A percentile compares a stretch with the other conserved stretches of the same genome.
phyloP scores from a whole-genome alignment of 2,329 filamentous ascomycete species.

The Hypomyces rosellus region DNA sequence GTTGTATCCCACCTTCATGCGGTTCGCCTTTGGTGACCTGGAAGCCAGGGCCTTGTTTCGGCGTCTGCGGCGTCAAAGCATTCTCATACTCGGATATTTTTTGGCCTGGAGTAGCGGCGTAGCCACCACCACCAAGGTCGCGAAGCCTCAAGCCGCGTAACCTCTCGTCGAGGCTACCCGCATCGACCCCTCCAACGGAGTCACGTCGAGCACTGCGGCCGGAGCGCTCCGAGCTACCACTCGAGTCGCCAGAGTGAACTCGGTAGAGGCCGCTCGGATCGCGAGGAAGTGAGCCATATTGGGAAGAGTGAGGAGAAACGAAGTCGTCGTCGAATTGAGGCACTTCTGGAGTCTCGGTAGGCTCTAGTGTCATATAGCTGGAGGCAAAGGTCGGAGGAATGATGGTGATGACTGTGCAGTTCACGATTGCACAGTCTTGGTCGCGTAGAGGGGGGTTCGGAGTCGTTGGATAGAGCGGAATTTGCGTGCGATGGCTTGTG shows the following conservation, averaged over 20 bases:
- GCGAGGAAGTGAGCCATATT: conserved; percentile 52
- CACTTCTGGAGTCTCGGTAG: conserved; percentile 39
- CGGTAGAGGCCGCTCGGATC: conserved; percentile 33
- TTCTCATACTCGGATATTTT: conserved; percentile 57
- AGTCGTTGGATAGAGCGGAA: neutral
- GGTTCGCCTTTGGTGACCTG: conserved; percentile 46
- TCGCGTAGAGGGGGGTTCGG: conserved; percentile 7
- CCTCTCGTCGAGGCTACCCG: conserved; percentile 41
- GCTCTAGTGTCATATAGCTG: conserved; percentile 61
- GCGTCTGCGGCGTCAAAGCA: conserved; percentile 42
- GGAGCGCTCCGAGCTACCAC: conserved; percentile 32
- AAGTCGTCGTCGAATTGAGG: conserved; percentile 31
- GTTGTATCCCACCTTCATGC: conserved; percentile 34
- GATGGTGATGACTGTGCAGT: conserved; percentile 43
- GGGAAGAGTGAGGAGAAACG: conserved; percentile 30
- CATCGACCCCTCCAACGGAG: conserved; percentile 30
- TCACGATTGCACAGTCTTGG: conserved; percentile 44
- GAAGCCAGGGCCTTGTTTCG: conserved; percentile 46
- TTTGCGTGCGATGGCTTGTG: neutral
- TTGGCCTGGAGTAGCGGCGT: conserved; percentile 38
- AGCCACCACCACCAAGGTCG: conserved; percentile 23
- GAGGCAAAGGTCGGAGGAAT: conserved; percentile 28
- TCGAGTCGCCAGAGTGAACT: conserved; percentile 26
- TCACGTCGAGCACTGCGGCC: conserved; percentile 21
- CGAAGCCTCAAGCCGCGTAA: conserved; percentile 46